phyloP scores from a whole-genome alignment of 2,329 filamentous ascomycete genomes.

The Pseudocercospora macadamiae region DNA sequence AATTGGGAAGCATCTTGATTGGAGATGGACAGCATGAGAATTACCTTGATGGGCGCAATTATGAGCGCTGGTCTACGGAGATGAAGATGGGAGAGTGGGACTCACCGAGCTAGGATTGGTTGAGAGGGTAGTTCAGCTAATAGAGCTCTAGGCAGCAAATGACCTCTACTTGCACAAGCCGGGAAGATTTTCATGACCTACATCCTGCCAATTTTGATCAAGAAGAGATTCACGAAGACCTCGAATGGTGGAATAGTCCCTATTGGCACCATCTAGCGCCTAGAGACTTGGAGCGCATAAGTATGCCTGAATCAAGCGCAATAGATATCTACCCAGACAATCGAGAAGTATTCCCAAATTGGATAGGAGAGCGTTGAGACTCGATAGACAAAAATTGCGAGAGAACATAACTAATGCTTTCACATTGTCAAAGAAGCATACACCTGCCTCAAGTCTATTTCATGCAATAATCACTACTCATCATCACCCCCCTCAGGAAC shows the following conservation, averaged over 20 bases:
- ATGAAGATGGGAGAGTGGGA: conserved; percentile 14
- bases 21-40: conserved; percentile 4
- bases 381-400: too few species aligned
- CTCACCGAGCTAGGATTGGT: conserved; percentile 5
- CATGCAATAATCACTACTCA: conserved; percentile 46
- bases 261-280: not conserved
- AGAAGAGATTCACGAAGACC: not conserved
- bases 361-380: too few species aligned
- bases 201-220: too few species aligned
- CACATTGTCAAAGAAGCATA: too few species aligned
- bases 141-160: not conserved
- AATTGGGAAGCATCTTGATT: not conserved
- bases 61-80: conserved; percentile 17
- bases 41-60: too few species aligned
- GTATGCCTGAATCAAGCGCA: not conserved
- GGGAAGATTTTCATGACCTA: too few species aligned
- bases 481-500: conserved; percentile 59
- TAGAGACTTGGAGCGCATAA: not conserved
- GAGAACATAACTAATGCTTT: too few species aligned
- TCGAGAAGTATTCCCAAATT: not conserved
- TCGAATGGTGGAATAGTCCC: not conserved
- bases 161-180: not conserved
- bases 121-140: not conserved
- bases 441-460: too few species aligned
- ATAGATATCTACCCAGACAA: not conserved